A percentile compares a stretch with the other conserved stretches of the same genome.
Conservation (phyloP, 2,329 filamentous ascomycete genomes). For the Fusarium chuoi region DNA sequence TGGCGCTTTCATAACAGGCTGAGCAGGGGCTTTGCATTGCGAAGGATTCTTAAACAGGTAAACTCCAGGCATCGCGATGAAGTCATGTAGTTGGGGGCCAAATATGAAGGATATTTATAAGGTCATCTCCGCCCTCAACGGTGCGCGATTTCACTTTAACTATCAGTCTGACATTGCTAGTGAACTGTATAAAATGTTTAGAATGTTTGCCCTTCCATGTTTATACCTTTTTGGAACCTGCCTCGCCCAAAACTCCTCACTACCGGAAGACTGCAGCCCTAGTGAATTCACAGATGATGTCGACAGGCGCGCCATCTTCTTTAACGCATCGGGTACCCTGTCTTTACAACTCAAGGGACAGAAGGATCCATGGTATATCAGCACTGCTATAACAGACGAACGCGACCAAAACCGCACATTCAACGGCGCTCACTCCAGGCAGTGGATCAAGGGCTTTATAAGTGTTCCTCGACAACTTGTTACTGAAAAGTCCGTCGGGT, state of each 20-base stretch:
- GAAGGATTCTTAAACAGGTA: background rate
- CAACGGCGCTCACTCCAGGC: background rate
- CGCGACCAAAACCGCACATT: background rate
- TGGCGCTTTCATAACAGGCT: background rate
- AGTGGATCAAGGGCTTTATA: background rate
- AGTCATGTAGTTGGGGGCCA: background rate
- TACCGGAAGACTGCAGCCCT: background rate
- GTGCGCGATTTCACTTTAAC: too few species aligned
- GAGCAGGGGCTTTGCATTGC: background rate
- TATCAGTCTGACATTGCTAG: background rate
- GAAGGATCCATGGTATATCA: background rate
- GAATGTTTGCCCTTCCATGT: accelerated
- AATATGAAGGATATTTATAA: background rate
- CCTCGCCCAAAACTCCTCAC: background rate
- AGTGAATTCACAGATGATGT: accelerated
- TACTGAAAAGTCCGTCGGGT: too few species aligned
- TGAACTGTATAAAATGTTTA: accelerated
- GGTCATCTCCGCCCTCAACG: background rate
- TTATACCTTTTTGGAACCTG: background rate
- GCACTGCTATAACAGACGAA: background rate
- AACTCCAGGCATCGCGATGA: background rate
- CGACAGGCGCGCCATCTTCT: accelerated
- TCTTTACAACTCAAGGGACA: background rate
- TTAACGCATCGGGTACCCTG: background rate
- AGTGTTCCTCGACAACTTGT: background rate